Conservation (phyloP, 2,329 filamentous ascomycete species). For the Exophiala spinifera region DNA sequence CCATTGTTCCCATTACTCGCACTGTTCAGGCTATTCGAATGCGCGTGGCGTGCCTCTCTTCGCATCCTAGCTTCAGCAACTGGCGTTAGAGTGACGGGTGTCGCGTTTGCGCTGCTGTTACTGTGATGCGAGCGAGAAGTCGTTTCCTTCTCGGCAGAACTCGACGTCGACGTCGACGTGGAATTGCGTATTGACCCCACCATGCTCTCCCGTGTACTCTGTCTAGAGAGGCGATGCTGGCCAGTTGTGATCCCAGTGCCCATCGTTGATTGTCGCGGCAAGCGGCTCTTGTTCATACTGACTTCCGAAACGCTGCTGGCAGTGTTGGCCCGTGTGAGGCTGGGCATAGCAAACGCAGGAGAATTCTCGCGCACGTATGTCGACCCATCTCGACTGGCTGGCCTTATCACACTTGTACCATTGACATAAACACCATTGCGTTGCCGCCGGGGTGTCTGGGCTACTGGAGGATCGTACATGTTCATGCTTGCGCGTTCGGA, state of each 20-base stretch:
- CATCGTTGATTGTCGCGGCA: constrained; percentile 24
- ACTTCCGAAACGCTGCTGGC: constrained; percentile 24
- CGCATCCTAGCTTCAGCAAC: constrained; percentile 20
- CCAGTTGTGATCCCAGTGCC: constrained; percentile 8
- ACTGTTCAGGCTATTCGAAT: constrained; percentile 17
- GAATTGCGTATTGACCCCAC: constrained; percentile 12
- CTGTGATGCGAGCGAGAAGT: constrained; percentile 5
- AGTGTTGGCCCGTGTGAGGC: constrained; percentile 25
- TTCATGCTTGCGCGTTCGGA: constrained; percentile 27
- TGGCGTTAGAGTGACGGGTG: constrained; percentile 21
- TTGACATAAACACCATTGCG: constrained; percentile 29
- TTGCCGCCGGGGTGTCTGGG: constrained; percentile 28
- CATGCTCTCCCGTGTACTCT: constrained; percentile 29
- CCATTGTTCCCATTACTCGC: background rate
- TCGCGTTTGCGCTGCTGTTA: constrained; percentile 18
- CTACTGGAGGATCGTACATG: constrained; percentile 25
- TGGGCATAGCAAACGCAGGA: constrained; percentile 26
- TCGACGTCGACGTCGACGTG: background rate
- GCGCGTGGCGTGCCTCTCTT: constrained; percentile 17
- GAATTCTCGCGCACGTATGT: constrained; percentile 27
- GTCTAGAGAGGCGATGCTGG: constrained; percentile 26
- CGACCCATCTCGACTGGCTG: constrained; percentile 28
- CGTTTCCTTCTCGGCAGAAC: constrained; percentile 11
- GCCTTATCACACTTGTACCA: constrained; percentile 25
- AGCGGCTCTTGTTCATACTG: constrained; percentile 26